Conservation (phyloP, 2,329 filamentous ascomycete species). For the Fusarium euwallaceae region DNA sequence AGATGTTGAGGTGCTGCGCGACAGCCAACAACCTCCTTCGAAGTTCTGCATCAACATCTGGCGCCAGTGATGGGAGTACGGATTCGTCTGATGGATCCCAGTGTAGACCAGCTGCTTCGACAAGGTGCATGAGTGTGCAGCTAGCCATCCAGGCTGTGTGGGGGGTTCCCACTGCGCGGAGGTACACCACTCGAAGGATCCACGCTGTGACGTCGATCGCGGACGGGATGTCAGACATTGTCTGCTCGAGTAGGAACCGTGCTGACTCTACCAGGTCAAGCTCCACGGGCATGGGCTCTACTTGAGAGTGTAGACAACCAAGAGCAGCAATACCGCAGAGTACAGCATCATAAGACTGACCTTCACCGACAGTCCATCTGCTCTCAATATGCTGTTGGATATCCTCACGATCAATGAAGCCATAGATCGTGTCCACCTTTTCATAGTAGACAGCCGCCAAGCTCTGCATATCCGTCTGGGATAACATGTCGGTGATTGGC, state of each 20-base stretch:
- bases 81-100: slow-evolving; percentile 51
- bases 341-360: slow-evolving; percentile 51
- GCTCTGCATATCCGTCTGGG: slow-evolving; percentile 60
- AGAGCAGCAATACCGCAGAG: slow-evolving; percentile 68
- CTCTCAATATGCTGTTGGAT: slow-evolving; percentile 48
- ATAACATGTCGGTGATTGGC: slow-evolving; percentile 61
- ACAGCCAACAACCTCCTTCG: slow-evolving; percentile 62
- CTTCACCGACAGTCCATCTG: slow-evolving; percentile 50
- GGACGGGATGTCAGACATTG: slow-evolving; percentile 49
- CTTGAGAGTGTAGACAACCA: slow-evolving; percentile 64
- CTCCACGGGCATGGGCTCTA: slow-evolving; percentile 57
- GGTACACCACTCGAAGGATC: slow-evolving; percentile 66
- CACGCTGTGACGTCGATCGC: slow-evolving; percentile 61
- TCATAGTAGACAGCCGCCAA: slow-evolving; percentile 64
- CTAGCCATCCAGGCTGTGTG: slow-evolving; percentile 70
- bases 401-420: slow-evolving; percentile 57
- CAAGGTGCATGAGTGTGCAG: slow-evolving; percentile 68
- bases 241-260: slow-evolving; percentile 59
- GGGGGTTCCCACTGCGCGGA: slow-evolving; percentile 66
- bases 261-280: slow-evolving; percentile 61
- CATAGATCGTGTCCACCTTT: slow-evolving; percentile 66
- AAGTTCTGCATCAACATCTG: slow-evolving; percentile 53
- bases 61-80: slow-evolving; percentile 41
- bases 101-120: slow-evolving; percentile 66
- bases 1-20: slow-evolving; percentile 69